phyloP scores from a whole-genome alignment of 139 green algal species.

The Mychonastes homosphaera region DNA sequence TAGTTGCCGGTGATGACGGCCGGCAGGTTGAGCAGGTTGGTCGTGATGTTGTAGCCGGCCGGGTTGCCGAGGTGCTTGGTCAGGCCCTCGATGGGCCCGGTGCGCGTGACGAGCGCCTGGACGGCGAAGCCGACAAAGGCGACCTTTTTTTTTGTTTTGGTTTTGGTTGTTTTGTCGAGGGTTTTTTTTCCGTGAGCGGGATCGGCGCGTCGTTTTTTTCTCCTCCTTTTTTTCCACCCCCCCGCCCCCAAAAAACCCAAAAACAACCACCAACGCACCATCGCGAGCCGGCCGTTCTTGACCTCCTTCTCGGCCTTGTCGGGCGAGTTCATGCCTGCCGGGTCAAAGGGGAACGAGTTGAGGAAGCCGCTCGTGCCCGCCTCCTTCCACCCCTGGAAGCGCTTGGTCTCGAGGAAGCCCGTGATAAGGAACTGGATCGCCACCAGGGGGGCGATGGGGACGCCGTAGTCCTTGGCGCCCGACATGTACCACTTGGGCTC shows the following conservation, averaged over 20 bases:
- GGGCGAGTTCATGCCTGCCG: conserved; percentile 59
- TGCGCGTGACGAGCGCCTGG: conserved; percentile 49
- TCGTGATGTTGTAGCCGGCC: conserved; percentile 68
- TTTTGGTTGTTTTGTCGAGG: too few species aligned
- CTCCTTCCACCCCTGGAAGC: conserved; percentile 73
- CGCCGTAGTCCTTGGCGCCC: conserved; percentile 43
- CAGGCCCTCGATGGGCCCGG: conserved; percentile 51
- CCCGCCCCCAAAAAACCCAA: too few species aligned
- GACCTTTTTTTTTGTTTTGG: too few species aligned
- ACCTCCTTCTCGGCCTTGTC: conserved; percentile 85
- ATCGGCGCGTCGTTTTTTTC: too few species aligned
- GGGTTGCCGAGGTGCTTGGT: conserved; percentile 45
- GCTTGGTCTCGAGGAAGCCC: conserved; percentile 72
- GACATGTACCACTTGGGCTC: conserved; percentile 46
- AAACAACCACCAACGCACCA: too few species aligned
- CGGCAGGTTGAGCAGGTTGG: conserved; percentile 40
- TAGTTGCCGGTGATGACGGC: conserved; percentile 13
- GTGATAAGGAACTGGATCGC: conserved; percentile 59
- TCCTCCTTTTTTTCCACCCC: too few species aligned
- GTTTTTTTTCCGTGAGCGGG: too few species aligned
- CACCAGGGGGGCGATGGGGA: conserved; percentile 44
- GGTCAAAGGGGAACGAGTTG: conserved; percentile 80
- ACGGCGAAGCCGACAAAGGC: conserved; percentile 71
- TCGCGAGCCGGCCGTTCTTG: conserved; percentile 93
- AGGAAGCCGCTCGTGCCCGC: conserved; percentile 70